Evolutionary conservation across 805 yeast species (phyloP).

Genomic region (Blastobotrys peoriensis): DNA sequence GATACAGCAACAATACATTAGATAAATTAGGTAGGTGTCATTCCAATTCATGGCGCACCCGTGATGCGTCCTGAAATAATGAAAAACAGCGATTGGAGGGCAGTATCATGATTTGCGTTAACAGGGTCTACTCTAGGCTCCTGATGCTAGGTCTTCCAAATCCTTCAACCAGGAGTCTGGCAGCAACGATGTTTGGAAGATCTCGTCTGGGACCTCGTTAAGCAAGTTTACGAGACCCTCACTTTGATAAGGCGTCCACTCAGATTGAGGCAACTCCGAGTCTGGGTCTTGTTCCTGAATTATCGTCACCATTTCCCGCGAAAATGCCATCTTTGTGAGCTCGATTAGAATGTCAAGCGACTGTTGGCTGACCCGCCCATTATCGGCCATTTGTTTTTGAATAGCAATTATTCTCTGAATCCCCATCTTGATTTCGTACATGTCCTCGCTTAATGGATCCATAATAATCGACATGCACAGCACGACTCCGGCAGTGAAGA

Average conservation of each 20-base stretch:
- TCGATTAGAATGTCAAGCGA: slow-evolving; percentile 7
- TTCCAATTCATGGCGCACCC: too few relatives aligned
- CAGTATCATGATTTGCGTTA: too few relatives aligned
- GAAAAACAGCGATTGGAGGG: too few relatives aligned
- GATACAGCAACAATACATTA: too few relatives aligned
- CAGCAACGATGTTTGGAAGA: slow-evolving; percentile 7
- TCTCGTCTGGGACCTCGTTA: slow-evolving; percentile 3
- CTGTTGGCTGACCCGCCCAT: slow-evolving; percentile 6
- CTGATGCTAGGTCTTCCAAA: slow-evolving; percentile 6
- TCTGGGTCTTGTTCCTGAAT: slow-evolving; percentile 1
- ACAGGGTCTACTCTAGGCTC: too few relatives aligned
- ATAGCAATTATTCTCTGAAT: slow-evolving; percentile 8
- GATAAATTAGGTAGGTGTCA: too few relatives aligned
- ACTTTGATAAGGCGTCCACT: neutral
- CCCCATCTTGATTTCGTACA: slow-evolving; percentile 6
- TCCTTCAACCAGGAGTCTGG: slow-evolving; percentile 9
- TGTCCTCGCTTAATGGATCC: slow-evolving; percentile 10
- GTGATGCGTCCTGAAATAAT: too few relatives aligned
- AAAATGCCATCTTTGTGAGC: slow-evolving; percentile 9
- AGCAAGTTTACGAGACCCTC: neutral
- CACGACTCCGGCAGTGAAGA: slow-evolving; percentile 12
- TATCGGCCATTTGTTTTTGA: slow-evolving; percentile 8
- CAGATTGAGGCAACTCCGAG: neutral
- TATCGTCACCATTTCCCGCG: slow-evolving; percentile 8
- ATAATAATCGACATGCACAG: slow-evolving; percentile 12